Conservation (phyloP, 164 flowering plant species). For the Umbilicus rupestris region DNA sequence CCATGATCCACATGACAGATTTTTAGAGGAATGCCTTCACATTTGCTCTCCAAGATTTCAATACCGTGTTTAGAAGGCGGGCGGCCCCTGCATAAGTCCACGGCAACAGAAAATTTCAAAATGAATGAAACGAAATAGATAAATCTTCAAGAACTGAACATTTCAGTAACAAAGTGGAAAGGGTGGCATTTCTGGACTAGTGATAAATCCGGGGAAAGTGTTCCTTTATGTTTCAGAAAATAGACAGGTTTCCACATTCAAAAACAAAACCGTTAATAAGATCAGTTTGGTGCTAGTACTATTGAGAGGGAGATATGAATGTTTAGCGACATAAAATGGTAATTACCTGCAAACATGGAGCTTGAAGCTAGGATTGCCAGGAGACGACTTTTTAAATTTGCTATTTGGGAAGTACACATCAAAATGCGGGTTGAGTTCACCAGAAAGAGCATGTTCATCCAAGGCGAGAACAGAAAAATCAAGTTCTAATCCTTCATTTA, state of each 20-base stretch:
- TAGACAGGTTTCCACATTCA: no score
- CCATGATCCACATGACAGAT: conserved; percentile 59
- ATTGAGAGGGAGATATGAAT: neutral
- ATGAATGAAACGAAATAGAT: no score
- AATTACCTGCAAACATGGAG: conserved; percentile 49
- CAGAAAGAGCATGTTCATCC: conserved; percentile 31
- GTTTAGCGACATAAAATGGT: neutral
- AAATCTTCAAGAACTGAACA: no score
- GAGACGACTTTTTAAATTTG: conserved; percentile 69
- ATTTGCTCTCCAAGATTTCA: conserved; percentile 35
- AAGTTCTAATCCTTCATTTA: conserved; percentile 13
- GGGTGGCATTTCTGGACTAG: no score
- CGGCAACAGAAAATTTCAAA: neutral
- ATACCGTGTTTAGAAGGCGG: conserved; percentile 51
- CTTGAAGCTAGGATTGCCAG: conserved; percentile 59
- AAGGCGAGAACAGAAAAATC: conserved; percentile 13
- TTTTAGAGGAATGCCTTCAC: conserved; percentile 39
- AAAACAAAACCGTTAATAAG: neutral
- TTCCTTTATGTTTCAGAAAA: neutral
- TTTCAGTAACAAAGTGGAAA: neutral
- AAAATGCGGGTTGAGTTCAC: conserved; percentile 35
- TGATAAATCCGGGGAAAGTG: neutral
- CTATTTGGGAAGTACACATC: conserved; percentile 80
- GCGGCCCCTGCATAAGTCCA: conserved; percentile 26
- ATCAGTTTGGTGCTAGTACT: neutral